phyloP scores from a whole-genome alignment of 257 asterid genomes.

The Paraleonurus japonicus region DNA sequence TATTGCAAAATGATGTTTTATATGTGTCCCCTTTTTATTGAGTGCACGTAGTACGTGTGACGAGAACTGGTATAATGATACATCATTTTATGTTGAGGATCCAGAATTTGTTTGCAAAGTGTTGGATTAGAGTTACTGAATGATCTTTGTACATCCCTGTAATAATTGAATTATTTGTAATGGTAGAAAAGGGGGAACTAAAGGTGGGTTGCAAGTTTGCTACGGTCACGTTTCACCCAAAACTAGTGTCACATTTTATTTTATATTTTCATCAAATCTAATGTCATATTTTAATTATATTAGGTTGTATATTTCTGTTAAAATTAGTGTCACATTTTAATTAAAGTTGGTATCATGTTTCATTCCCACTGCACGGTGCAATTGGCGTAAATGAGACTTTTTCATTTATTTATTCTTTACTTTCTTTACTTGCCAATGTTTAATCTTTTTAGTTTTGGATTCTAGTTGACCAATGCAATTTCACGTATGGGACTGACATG shows the following conservation, averaged over 20 bases:
- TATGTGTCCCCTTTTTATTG: background rate
- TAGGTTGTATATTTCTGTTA: too few species aligned
- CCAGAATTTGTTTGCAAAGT: background rate
- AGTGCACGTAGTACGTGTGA: background rate
- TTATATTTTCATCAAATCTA: too few species aligned
- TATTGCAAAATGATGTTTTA: background rate
- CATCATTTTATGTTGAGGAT: background rate
- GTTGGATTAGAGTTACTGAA: slow-evolving; percentile 1
- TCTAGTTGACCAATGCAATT: background rate
- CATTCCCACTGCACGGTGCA: too few species aligned
- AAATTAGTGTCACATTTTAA: too few species aligned
- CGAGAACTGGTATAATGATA: background rate
- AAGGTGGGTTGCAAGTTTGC: too few species aligned
- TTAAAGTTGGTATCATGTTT: too few species aligned
- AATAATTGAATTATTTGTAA: slow-evolving; percentile 13
- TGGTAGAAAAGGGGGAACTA: too few species aligned
- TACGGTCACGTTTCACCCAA: too few species aligned
- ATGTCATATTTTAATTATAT: too few species aligned
- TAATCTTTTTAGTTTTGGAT: too few species aligned
- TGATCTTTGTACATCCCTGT: slow-evolving; percentile 13
- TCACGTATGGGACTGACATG: background rate
- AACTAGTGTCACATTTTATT: too few species aligned
- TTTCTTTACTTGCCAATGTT: background rate
- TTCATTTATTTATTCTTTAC: background rate
- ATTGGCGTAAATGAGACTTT: too few species aligned